phyloP scores from a whole-genome alignment of 176 grass and related monocot genomes.

The Raddia guianensis region DNA sequence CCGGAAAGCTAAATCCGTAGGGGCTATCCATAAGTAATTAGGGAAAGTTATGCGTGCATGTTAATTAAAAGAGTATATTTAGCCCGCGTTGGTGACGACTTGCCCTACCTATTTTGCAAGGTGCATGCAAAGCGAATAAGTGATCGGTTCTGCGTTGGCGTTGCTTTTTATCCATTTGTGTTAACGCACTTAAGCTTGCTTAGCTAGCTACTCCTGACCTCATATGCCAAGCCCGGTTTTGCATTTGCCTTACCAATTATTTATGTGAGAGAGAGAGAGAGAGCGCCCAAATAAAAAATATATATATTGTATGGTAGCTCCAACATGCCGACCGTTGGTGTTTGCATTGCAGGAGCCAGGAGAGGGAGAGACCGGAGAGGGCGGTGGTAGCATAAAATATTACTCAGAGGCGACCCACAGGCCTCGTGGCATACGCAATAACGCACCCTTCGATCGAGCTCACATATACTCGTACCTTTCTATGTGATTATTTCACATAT shows the following conservation, averaged over 20 bases:
- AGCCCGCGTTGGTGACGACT: constrained; percentile 34
- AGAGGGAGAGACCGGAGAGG: background rate
- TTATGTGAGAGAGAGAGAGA: background rate
- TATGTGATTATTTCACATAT: constrained; percentile 36
- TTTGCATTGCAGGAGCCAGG: too few relatives aligned
- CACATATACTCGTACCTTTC: constrained; percentile 33
- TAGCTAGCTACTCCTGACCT: background rate
- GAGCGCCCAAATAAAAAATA: background rate
- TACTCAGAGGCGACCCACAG: background rate
- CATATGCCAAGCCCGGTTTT: background rate
- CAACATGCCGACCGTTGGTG: constrained; percentile 19
- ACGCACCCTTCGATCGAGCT: background rate
- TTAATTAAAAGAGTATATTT: background rate
- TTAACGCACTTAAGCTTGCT: background rate
- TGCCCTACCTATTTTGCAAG: background rate
- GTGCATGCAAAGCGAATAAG: background rate
- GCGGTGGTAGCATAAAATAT: constrained; percentile 39
- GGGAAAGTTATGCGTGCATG: background rate
- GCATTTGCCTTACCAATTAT: too few relatives aligned
- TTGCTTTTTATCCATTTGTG: constrained; percentile 23
- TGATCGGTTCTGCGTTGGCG: background rate
- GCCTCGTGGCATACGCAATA: constrained; percentile 18
- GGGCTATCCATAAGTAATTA: background rate
- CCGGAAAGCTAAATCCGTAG: background rate
- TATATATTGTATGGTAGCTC: background rate